Evolutionary conservation across 139 green algal genomes (phyloP).

Genomic region (Chlorella sp.): DNA sequence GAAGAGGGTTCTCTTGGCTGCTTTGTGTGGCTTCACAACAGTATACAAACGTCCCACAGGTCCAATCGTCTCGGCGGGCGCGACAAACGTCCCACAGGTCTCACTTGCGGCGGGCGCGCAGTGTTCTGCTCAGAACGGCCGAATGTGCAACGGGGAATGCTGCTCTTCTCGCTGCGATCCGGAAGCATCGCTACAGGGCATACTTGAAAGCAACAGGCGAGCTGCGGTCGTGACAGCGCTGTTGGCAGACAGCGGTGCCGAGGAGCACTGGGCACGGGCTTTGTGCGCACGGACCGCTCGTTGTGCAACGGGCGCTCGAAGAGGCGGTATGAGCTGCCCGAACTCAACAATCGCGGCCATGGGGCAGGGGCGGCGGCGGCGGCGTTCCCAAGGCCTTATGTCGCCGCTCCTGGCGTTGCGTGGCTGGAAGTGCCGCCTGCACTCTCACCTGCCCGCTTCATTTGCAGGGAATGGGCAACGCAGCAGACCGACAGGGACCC

Average conservation of each 20-base stretch:
- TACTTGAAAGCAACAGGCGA: constrained; percentile 22
- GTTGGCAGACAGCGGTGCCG: background rate
- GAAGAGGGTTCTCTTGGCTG: no score
- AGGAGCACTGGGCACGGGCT: background rate
- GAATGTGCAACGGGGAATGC: constrained; percentile 25
- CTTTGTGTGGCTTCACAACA: no score
- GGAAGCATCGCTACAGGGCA: constrained; percentile 16
- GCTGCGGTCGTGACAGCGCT: background rate
- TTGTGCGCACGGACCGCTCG: background rate
- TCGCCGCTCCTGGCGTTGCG: background rate
- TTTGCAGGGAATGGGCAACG: constrained; percentile 50
- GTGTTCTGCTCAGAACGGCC: no score
- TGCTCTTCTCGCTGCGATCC: background rate
- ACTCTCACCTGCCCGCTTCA: background rate
- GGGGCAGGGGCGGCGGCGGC: background rate
- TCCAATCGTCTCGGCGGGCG: no score
- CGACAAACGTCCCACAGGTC: no score
- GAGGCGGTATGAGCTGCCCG: background rate
- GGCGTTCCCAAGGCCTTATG: background rate
- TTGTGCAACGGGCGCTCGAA: background rate
- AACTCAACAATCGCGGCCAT: background rate
- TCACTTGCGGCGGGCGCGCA: no score
- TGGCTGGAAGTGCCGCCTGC: background rate
- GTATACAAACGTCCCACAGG: no score
- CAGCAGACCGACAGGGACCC: constrained; percentile 44